phyloP scores from a whole-genome alignment of 345 rosid genomes.

The Leavenworthia alabamica region DNA sequence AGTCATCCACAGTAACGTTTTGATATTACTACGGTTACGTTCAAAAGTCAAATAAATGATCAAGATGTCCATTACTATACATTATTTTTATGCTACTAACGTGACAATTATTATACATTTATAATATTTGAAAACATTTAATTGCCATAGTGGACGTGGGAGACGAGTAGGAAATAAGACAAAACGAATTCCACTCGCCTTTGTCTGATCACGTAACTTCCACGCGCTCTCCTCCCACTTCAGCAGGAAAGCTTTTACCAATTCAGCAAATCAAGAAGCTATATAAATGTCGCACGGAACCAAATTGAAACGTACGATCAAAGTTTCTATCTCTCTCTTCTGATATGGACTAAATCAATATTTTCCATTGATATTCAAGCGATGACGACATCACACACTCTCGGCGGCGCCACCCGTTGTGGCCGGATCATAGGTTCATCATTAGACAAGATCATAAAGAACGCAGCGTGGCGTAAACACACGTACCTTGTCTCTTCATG shows the following conservation, averaged over 20 bases:
- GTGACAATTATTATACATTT: not conserved
- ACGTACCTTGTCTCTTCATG: constrained; percentile 78
- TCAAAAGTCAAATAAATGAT: constrained; percentile 21
- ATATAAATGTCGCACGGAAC: constrained; percentile 11
- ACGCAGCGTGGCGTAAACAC: constrained; percentile 97
- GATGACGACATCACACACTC: constrained; percentile 66
- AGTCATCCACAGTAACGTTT: not conserved
- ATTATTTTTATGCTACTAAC: not conserved
- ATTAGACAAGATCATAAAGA: constrained; percentile 80
- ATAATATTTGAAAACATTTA: not conserved
- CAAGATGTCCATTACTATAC: not conserved
- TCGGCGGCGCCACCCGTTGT: constrained; percentile 73
- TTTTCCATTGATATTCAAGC: not conserved
- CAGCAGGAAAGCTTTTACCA: constrained; percentile 28
- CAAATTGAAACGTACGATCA: constrained; percentile 14
- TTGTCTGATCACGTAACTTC: not conserved
- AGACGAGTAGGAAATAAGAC: constrained; percentile 12
- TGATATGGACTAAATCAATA: not conserved
- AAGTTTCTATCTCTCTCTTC: constrained; percentile 6
- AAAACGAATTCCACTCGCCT: constrained; percentile 18
- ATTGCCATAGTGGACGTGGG: constrained; percentile 20
- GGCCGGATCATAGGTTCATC: constrained; percentile 81
- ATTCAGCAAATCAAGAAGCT: constrained; percentile 27
- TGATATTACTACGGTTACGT: constrained; percentile 5
- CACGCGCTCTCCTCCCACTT: constrained; percentile 24